phyloP scores from a whole-genome alignment of 108 stramenopile genomes.

The Licmophora abbreviata region DNA sequence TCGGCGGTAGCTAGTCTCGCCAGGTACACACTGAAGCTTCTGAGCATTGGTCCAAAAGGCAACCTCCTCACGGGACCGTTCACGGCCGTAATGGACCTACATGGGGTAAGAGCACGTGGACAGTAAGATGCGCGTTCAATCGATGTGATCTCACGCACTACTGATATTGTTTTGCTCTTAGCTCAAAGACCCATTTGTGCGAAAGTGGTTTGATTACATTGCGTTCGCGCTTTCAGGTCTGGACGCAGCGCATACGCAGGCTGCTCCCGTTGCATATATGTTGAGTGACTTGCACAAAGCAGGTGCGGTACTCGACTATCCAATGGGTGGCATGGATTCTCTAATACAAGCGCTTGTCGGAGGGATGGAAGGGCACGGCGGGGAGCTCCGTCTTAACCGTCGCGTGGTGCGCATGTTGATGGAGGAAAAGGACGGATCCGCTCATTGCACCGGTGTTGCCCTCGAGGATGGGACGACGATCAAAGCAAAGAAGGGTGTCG shows the following conservation, averaged over 20 bases:
- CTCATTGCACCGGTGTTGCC: conserved; percentile 56
- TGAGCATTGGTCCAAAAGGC: conserved; percentile 59
- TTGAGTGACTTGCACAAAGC: conserved; percentile 74
- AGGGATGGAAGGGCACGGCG: conserved; percentile 42
- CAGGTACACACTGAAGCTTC: conserved; percentile 40
- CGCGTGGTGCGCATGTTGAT: conserved; percentile 45
- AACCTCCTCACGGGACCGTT: conserved; percentile 58
- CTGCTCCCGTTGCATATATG: conserved; percentile 88
- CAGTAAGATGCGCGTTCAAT: not conserved
- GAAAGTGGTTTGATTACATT: conserved; percentile 71
- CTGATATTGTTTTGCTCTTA: not conserved
- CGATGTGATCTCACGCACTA: not conserved
- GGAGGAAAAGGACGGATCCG: conserved; percentile 37
- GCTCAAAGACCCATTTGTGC: conserved; percentile 39
- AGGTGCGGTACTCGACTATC: conserved; percentile 77
- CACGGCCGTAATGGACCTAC: conserved; percentile 40
- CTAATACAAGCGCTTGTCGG: conserved; percentile 71
- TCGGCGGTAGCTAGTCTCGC: conserved; percentile 27
- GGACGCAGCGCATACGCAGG: conserved; percentile 79
- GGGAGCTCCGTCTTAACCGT: conserved; percentile 43
- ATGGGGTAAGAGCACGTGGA: conserved; percentile 8
- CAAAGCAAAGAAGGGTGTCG: conserved; percentile 59
- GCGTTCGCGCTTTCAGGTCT: conserved; percentile 81
- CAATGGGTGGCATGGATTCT: conserved; percentile 76
- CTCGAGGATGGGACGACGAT: conserved; percentile 50